Percentiles rank a stretch among this genome's conserved stretches.
phyloP scores from a whole-genome alignment of 108 stramenopile species.

The Discostella stelligeroides region DNA sequence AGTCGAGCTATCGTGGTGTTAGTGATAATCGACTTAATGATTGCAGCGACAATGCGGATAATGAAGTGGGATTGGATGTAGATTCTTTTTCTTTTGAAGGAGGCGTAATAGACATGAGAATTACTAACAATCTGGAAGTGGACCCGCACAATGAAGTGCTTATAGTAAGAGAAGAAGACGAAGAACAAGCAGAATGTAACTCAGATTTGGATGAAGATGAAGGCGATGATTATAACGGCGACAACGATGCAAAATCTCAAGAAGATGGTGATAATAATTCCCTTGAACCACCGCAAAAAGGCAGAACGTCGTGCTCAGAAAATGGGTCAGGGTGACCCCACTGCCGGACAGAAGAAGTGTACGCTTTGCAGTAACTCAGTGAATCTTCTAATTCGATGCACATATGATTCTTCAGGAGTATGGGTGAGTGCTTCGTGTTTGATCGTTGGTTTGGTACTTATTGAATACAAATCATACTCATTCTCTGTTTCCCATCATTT shows the following conservation, averaged over 20 bases:
- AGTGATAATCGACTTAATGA: too few species aligned
- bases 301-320: conserved; percentile 69
- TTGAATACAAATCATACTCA: too few species aligned
- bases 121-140: neutral
- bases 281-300: conserved; percentile 60
- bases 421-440: conserved; percentile 57
- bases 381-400: conserved; percentile 73
- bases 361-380: conserved; percentile 61
- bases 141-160: neutral
- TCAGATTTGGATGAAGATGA: neutral
- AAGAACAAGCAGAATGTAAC: neutral
- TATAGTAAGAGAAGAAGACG: neutral
- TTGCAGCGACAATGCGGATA: neutral
- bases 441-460: too few species aligned
- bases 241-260: neutral
- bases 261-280: too few species aligned
- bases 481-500: too few species aligned
- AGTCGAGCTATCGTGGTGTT: conserved; percentile 8
- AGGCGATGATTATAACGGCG: neutral
- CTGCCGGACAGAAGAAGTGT: conserved; percentile 71
- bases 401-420: conserved; percentile 50
- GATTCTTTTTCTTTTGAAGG: neutral
- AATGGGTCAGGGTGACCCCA: conserved; percentile 60
- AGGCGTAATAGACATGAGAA: neutral
- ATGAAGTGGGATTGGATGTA: neutral